phyloP scores from a whole-genome alignment of 768 basidiomycete genomes.

The Mycena floridula region DNA sequence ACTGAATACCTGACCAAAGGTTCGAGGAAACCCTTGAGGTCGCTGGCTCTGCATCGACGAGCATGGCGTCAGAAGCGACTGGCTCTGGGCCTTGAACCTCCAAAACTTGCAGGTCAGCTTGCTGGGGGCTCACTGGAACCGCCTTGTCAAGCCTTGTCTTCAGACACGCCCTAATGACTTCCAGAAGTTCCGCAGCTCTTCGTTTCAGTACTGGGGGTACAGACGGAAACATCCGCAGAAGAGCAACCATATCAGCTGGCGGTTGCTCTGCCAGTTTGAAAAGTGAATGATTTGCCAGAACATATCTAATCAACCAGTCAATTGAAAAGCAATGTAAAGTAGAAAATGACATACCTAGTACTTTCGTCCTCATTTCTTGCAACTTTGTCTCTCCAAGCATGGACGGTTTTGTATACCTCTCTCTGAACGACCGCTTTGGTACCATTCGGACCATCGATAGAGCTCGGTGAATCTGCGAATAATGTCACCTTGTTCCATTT shows the following conservation, averaged over 20 bases:
- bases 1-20: constrained; percentile 7
- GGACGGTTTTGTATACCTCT: constrained; percentile 64
- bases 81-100: not conserved
- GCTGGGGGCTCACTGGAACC: not conserved
- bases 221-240: constrained; percentile 54
- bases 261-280: constrained; percentile 68
- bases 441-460: constrained; percentile 28
- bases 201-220: constrained; percentile 60
- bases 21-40: constrained; percentile 17
- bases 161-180: constrained; percentile 49
- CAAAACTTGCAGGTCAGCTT: not conserved
- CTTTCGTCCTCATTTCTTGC: constrained; percentile 88
- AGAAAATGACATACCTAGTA: constrained; percentile 44
- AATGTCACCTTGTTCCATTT: constrained; percentile 77
- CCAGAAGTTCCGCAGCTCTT: constrained; percentile 57
- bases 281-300: constrained; percentile 69
- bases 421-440: constrained; percentile 37
- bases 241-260: constrained; percentile 57
- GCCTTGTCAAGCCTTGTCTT: constrained; percentile 21
- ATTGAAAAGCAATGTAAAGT: constrained; percentile 2
- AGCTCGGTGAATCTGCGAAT: constrained; percentile 18
- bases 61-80: too few species aligned
- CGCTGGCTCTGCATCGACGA: too few species aligned
- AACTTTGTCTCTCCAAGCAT: constrained; percentile 76
- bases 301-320: constrained; percentile 40